phyloP scores from a whole-genome alignment of 2,329 filamentous ascomycete species.

The Ascochyta viciae-villosae region DNA sequence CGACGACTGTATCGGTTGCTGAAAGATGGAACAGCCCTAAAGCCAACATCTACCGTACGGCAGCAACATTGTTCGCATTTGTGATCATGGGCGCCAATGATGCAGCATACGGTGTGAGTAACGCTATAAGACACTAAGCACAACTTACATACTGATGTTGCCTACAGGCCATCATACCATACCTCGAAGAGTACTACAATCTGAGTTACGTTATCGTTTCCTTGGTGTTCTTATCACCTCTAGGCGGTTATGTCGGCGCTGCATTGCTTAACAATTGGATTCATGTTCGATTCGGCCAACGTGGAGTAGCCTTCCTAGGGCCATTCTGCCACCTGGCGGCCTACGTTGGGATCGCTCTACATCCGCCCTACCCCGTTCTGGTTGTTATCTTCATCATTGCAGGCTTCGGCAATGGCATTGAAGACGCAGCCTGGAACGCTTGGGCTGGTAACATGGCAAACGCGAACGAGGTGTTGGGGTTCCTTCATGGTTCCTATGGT shows the following conservation, averaged over 20 bases:
- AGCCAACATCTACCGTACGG: slow-evolving; percentile 64
- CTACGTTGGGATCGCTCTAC: slow-evolving; percentile 68
- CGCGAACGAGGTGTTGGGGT: slow-evolving; percentile 73
- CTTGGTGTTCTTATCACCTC: slow-evolving; percentile 69
- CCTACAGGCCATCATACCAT: slow-evolving; percentile 17
- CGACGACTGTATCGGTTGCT: slow-evolving; percentile 48
- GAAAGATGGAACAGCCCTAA: slow-evolving; percentile 68
- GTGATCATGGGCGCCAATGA: slow-evolving; percentile 72
- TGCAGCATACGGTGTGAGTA: slow-evolving; percentile 64
- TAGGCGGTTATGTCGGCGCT: slow-evolving; percentile 67
- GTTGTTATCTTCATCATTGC: slow-evolving; percentile 69
- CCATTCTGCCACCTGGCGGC: slow-evolving; percentile 67
- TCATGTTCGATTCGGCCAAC: slow-evolving; percentile 69
- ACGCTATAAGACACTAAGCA: neutral
- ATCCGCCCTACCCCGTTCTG: slow-evolving; percentile 71
- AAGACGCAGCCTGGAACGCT: slow-evolving; percentile 66
- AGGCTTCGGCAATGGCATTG: slow-evolving; percentile 73
- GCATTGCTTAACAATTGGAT: slow-evolving; percentile 68
- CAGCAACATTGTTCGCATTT: slow-evolving; percentile 65
- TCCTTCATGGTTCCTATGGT: slow-evolving; percentile 74
- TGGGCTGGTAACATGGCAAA: slow-evolving; percentile 73
- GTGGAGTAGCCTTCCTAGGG: slow-evolving; percentile 72
- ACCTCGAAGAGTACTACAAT: slow-evolving; percentile 66
- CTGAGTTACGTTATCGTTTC: slow-evolving; percentile 68
- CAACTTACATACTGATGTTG: neutral